phyloP scores from a whole-genome alignment of 129 eudicot species.

The Flaveria brownii region DNA sequence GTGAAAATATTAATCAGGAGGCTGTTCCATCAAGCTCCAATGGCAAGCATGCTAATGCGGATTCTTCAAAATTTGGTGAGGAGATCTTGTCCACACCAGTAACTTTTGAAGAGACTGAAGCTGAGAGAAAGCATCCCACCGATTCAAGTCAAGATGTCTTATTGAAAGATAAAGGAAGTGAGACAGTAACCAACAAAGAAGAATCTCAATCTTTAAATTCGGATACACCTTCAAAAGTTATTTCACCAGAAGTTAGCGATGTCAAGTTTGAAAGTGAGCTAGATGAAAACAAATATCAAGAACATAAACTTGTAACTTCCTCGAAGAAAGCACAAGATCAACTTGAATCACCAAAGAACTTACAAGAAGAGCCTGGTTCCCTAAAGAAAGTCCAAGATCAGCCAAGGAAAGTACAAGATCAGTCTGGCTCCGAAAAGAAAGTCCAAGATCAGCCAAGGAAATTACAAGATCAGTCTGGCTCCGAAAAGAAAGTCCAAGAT shows the following conservation, averaged over 20 bases:
- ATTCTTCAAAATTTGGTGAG: constrained; percentile 37
- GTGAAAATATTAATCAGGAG: constrained; percentile 34
- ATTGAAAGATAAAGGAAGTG: constrained; percentile 45
- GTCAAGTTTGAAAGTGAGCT: constrained; percentile 41
- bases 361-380: constrained; percentile 46
- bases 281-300: constrained; percentile 43
- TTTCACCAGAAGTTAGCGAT: constrained; percentile 37
- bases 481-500: constrained; percentile 47
- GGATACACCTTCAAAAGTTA: constrained; percentile 44
- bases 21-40: constrained; percentile 38
- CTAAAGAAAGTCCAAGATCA: constrained; percentile 68
- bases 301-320: constrained; percentile 43
- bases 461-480: constrained; percentile 72
- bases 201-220: constrained; percentile 43
- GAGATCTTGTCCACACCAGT: constrained; percentile 36
- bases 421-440: constrained; percentile 53
- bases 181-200: constrained; percentile 37
- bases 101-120: constrained; percentile 42
- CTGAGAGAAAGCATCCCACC: constrained; percentile 36
- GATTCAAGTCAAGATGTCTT: constrained; percentile 50
- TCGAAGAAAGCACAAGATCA: constrained; percentile 56
- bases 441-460: constrained; percentile 67
- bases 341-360: constrained; percentile 43
- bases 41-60: constrained; percentile 37
- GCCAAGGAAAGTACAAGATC: constrained; percentile 67